These are phyloP conservation scores for Nepenthes alata DNA, from an alignment of 179 eudicot genomes.

Conservation along the genomic window DNA sequence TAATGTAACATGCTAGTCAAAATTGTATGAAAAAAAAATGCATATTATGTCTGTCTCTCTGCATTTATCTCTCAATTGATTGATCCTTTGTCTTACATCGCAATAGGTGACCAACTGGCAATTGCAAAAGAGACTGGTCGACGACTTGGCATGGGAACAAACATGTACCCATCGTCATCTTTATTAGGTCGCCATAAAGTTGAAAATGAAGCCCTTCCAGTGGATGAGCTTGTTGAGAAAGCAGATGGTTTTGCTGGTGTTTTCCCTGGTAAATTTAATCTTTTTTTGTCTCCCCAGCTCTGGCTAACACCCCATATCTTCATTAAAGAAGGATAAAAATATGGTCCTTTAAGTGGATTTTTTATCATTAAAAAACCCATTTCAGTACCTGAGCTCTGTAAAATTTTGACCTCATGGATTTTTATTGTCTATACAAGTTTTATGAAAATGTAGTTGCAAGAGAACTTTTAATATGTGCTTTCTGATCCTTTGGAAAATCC, in stretches of 20 bases:
- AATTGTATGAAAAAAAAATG: background rate
- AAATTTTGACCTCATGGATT: no score
- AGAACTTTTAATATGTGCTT: no score
- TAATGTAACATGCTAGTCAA: no score
- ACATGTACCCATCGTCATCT: conserved; percentile 75
- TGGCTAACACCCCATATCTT: no score
- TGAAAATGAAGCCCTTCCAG: conserved; percentile 43
- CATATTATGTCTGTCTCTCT: background rate
- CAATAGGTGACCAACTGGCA: conserved; percentile 69
- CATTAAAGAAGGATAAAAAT: no score
- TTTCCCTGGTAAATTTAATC: conserved; percentile 53
- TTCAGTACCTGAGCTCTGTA: no score
- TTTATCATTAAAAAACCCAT: no score
- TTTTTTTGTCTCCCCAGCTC: no score
- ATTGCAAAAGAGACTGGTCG: conserved; percentile 89
- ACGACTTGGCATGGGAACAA: conserved; percentile 77
- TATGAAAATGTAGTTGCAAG: no score
- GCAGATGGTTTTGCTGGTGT: conserved; percentile 92
- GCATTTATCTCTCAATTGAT: background rate
- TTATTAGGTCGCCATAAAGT: conserved; percentile 43
- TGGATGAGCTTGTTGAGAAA: conserved; percentile 65
- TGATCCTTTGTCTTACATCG: background rate
- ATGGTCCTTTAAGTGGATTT: no score
- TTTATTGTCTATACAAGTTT: no score
- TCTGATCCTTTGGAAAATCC: no score